phyloP scores from a whole-genome alignment of 192 early-diverging fungal species.

The Backusella parvicylindrica region DNA sequence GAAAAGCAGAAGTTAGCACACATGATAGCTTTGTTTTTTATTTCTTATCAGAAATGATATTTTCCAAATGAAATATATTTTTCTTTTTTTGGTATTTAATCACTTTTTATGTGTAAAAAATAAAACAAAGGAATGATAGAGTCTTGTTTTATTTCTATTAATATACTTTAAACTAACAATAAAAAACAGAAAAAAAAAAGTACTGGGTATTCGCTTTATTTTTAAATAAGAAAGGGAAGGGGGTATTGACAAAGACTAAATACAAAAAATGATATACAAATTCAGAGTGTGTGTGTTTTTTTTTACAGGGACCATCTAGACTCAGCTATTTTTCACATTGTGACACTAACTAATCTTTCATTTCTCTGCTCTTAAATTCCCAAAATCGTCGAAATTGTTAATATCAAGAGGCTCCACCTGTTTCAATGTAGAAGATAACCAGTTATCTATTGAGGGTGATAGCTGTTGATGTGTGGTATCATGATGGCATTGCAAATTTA shows the following conservation, averaged over 20 bases:
- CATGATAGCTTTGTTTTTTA: not conserved
- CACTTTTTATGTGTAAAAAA: not conserved
- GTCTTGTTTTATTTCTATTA: not conserved
- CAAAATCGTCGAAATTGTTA: not conserved
- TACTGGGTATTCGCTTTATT: not conserved
- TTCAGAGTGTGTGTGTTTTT: not conserved
- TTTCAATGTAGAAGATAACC: not conserved
- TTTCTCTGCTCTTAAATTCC: not conserved
- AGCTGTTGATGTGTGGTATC: not conserved
- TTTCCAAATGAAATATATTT: not conserved
- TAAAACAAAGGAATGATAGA: not conserved
- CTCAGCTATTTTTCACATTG: not conserved
- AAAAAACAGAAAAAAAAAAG: not conserved
- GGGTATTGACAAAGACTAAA: not conserved
- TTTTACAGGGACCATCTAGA: not conserved
- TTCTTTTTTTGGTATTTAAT: not conserved
- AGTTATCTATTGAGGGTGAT: not conserved
- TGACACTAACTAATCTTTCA: not conserved
- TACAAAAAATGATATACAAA: not conserved
- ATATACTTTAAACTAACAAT: too few relatives aligned
- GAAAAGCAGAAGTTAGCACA: not conserved
- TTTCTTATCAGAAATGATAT: not conserved
- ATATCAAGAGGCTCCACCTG: not conserved
- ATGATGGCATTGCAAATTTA: not conserved
- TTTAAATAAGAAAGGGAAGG: not conserved